These are phyloP conservation scores for Alternaria conjuncta DNA, from an alignment of 2,329 filamentous ascomycete genomes.

Conservation along the genomic window DNA sequence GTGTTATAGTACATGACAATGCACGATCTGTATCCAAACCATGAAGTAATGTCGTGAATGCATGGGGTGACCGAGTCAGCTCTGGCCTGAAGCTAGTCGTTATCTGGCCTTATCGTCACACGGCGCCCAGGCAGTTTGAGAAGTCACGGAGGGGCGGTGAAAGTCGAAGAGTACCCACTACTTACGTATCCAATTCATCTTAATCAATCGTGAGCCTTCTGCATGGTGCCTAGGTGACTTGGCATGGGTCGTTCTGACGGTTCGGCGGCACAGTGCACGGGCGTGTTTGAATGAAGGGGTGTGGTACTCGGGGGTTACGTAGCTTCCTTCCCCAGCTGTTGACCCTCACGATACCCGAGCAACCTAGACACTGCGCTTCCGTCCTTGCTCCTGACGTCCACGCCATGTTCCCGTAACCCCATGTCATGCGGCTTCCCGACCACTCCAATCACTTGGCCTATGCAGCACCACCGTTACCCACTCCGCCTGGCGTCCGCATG, in stretches of 20 bases:
- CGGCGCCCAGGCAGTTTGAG: background rate
- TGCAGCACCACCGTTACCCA: constrained; percentile 45
- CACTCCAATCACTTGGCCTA: constrained; percentile 38
- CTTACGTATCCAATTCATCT: constrained; percentile 13
- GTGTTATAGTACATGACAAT: background rate
- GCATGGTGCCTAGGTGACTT: constrained; percentile 8
- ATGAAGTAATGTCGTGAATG: background rate
- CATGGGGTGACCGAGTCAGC: background rate
- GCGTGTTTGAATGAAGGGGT: constrained; percentile 22
- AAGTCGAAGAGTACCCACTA: background rate
- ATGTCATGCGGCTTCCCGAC: constrained; percentile 42
- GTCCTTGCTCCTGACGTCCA: constrained; percentile 4
- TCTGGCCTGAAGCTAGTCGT: constrained; percentile 11
- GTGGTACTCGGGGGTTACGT: constrained; percentile 20
- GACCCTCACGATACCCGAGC: constrained; percentile 17
- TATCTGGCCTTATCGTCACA: constrained; percentile 34
- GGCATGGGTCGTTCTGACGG: constrained; percentile 13
- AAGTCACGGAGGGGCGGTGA: constrained; percentile 1
- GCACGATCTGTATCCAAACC: background rate
- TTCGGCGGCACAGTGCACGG: constrained; percentile 20
- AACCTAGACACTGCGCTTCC: constrained; percentile 14
- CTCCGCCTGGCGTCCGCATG: constrained; percentile 42
- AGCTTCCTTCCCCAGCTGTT: constrained; percentile 24
- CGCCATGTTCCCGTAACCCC: constrained; percentile 38
- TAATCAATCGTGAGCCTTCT: constrained; percentile 10